phyloP scores from a whole-genome alignment of 352 stramenopile genomes.

The Globisporangium cylindrosporum region DNA sequence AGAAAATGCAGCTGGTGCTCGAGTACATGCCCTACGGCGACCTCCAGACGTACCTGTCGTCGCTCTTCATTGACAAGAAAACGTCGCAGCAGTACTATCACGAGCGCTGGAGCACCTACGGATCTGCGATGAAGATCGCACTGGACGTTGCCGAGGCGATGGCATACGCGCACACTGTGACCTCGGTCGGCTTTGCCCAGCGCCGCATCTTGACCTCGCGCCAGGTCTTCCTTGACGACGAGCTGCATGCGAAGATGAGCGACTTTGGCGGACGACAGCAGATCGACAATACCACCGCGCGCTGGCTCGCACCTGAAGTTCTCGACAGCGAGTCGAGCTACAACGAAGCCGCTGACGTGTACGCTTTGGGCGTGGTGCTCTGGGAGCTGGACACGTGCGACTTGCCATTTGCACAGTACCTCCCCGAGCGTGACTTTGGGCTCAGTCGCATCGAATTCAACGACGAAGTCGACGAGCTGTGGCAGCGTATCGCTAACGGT shows the following conservation, averaged over 20 bases:
- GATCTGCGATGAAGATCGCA: slow-evolving; percentile 16
- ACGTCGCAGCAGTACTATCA: not conserved
- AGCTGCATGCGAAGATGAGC: slow-evolving; percentile 23
- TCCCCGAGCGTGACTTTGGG: slow-evolving; percentile 14
- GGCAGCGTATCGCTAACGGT: slow-evolving; percentile 15
- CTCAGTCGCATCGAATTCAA: slow-evolving; percentile 16
- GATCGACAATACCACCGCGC: slow-evolving; percentile 10
- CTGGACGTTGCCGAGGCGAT: slow-evolving; percentile 26
- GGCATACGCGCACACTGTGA: slow-evolving; percentile 26
- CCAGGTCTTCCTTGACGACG: slow-evolving; percentile 25
- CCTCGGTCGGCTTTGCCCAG: slow-evolving; percentile 1
- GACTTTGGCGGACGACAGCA: slow-evolving; percentile 23
- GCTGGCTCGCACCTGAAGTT: slow-evolving; percentile 24
- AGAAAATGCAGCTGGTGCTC: slow-evolving; percentile 16
- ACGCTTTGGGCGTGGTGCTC: slow-evolving; percentile 29
- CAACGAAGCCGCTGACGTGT: slow-evolving; percentile 27
- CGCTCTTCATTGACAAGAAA: slow-evolving; percentile 6
- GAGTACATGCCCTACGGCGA: slow-evolving; percentile 35
- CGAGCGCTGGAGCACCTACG: not conserved
- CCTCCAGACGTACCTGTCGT: slow-evolving; percentile 22
- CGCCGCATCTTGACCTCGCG: slow-evolving; percentile 25
- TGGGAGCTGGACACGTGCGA: slow-evolving; percentile 24
- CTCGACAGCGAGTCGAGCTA: slow-evolving; percentile 19
- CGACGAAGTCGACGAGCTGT: slow-evolving; percentile 10
- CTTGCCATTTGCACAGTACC: slow-evolving; percentile 8